Evolutionary conservation across 352 stramenopile genomes (phyloP).

Genomic region (Lagenidium sp.): DNA sequence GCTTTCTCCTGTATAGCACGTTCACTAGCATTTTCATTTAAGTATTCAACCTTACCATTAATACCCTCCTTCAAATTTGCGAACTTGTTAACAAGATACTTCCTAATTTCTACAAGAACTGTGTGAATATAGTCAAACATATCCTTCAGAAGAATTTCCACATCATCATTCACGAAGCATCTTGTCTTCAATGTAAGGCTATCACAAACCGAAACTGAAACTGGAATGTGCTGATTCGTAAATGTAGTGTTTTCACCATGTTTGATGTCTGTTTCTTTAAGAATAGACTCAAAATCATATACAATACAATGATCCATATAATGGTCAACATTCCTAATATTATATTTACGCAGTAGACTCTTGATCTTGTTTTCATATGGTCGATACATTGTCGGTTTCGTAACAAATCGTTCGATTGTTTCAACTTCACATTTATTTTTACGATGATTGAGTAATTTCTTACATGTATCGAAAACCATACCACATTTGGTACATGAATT

Average conservation of each 20-base stretch:
- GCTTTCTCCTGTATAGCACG: too few relatives aligned
- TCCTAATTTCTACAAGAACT: not conserved
- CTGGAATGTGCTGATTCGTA: slow-evolving; percentile 1
- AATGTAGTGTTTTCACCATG: not conserved
- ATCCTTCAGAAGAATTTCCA: not conserved
- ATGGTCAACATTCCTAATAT: slow-evolving; percentile 11
- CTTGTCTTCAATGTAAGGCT: not conserved
- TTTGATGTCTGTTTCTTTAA: not conserved
- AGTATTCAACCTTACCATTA: not conserved
- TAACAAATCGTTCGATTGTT: not conserved
- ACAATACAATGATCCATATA: slow-evolving; percentile 13
- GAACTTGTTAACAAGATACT: slow-evolving; percentile 1
- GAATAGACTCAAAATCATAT: slow-evolving; percentile 9
- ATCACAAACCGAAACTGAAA: slow-evolving; percentile 5
- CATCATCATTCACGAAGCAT: slow-evolving; percentile 7
- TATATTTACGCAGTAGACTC: slow-evolving; percentile 6
- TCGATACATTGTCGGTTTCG: slow-evolving; percentile 7
- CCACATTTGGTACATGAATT: slow-evolving; percentile 8
- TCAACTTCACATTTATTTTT: slow-evolving; percentile 14
- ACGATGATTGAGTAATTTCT: slow-evolving; percentile 10
- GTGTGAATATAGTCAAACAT: slow-evolving; percentile 5
- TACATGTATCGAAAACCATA: slow-evolving; percentile 8
- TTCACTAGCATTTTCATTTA: slow-evolving; percentile 1
- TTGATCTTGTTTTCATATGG: slow-evolving; percentile 7
- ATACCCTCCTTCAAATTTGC: slow-evolving; percentile 1